Evolutionary conservation across 345 rosid genomes (phyloP), one percentile per base, ranked within the genome.

Genomic region (Acer negundo): DNA sequence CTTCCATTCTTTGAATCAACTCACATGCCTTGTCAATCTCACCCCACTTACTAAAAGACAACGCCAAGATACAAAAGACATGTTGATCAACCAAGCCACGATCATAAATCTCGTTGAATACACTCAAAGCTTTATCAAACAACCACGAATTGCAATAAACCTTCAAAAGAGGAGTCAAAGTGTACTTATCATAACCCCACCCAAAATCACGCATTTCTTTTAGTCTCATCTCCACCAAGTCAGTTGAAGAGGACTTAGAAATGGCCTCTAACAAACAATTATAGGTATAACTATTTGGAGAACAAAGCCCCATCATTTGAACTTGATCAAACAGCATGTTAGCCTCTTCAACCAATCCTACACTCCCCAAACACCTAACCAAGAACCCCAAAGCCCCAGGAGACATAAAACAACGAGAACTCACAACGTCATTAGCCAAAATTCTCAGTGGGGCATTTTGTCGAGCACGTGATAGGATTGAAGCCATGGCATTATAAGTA

Each of bases 401-500:
- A 3, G 88, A 81, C 90, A 95, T 89, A 11, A 64, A 62, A 81
- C 95, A 95, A 2, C 81, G 79, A 4, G 94, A 89, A 79, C 46
- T 78, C 16, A 90, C 55, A 73, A 89, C 81, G 42, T 90, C 86
- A 47, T 28, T 23, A 0, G 77, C 89, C 81, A 95, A 83, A 72
- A 13, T 72, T 79, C 76, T 90, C 85, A 95, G 75, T 85, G 80
- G 79, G 88, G 88, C 92, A 86, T 86, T 88, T 80, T 89, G 95
- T 91, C 98, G 98, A 95, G 92, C 98, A 89, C 89, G 85, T 86
- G 97, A 92, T 69, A 95, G 95, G 86, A 90, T 82, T 20, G 84
- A 86, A 0, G 97, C 97, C 97, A 95, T 90, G 80, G 97, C 93
- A 77, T 93, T 95, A 82, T 85, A 91, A 81, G 92, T 81, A 69